phyloP scores from a whole-genome alignment of 495 filamentous ascomycete species.

The Margaritispora aquatica region DNA sequence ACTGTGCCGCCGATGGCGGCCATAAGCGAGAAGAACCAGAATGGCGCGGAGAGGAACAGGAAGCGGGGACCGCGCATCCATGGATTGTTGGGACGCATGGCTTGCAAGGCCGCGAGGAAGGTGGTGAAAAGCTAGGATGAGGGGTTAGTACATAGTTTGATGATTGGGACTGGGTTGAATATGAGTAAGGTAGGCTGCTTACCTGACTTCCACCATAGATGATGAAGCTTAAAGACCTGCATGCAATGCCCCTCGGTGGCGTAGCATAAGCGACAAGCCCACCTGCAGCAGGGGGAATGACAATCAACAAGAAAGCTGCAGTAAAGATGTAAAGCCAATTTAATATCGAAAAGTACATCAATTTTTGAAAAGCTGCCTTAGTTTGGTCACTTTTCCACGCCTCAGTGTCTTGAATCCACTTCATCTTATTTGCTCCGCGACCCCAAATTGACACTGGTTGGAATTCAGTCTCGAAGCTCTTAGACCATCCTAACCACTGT shows the following conservation, averaged over 20 bases:
- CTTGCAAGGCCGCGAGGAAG: not conserved
- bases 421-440: constrained; percentile 14
- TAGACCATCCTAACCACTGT: constrained; percentile 11
- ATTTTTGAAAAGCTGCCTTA: not conserved
- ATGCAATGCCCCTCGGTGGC: constrained; percentile 8
- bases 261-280: constrained; percentile 27
- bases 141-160: too few species aligned
- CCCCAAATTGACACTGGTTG: constrained; percentile 15
- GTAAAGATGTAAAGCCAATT: constrained; percentile 18
- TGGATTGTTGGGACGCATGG: not conserved
- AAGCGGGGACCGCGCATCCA: not conserved
- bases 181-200: too few species aligned
- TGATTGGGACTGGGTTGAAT: too few species aligned
- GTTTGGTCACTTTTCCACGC: not conserved
- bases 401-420: constrained; percentile 9
- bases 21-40: constrained; percentile 9
- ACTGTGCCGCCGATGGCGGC: constrained; percentile 13
- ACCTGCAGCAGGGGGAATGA: constrained; percentile 26
- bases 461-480: constrained; percentile 12
- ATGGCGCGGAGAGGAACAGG: not conserved
- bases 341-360: constrained; percentile 5
- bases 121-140: not conserved
- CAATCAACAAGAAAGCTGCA: constrained; percentile 27
- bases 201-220: constrained; percentile 8
- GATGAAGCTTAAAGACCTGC: constrained; percentile 11